Base-by-base conservation (phyloP, 23 red algal species). In the Chondrus crispus region DNA sequence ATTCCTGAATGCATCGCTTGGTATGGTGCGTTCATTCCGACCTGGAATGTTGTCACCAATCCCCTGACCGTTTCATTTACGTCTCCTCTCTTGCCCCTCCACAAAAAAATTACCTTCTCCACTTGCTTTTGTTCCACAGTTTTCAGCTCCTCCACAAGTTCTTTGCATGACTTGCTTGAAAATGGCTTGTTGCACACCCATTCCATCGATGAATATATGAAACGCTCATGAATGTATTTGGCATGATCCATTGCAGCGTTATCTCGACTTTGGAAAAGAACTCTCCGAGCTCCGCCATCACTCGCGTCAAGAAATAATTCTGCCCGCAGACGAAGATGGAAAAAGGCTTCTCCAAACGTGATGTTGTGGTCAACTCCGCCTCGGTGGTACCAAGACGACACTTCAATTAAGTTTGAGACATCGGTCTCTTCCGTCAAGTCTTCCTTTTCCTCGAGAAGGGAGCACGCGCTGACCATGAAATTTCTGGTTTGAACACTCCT, bases 311-410 rank as follows among this genome's bases (percentile, higher is more conserved):
- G 18, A 66, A 22, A 6, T 32, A 22, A 32, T 66, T 22, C 26
- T 22, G 9, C 18, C 60, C 58, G 26, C 7, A 66, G 26, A 32
- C 60, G 8, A 7, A 22, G 26, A 9, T 66, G 60, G 26, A 22
- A 19, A 32, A 32, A 66, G 26, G 84, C 62, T 39, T 72, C 69
- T 19, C 84, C 46, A 55, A 68, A 53, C 36, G 62, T 11, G 46
- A 82, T 82, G 9, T 9, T 42, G 47, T 87, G 84, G 43, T 87
- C 84, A 35, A 62, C 57, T 36, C 84, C 84, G 1, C 62, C 84
- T 11, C 58, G 22, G 32, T 87, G 84, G 48, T 71, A 87, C 84
- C 84, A 87, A 32, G 62, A 72, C 43, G 60, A 62, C 41, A 87
- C 50, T 72, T 5, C 53, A n/a, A 87, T 32, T 46, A 32, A 46